These are phyloP conservation scores for Amanita muscaria DNA, from an alignment of 768 basidiomycete genomes.

Conservation along the genomic window DNA sequence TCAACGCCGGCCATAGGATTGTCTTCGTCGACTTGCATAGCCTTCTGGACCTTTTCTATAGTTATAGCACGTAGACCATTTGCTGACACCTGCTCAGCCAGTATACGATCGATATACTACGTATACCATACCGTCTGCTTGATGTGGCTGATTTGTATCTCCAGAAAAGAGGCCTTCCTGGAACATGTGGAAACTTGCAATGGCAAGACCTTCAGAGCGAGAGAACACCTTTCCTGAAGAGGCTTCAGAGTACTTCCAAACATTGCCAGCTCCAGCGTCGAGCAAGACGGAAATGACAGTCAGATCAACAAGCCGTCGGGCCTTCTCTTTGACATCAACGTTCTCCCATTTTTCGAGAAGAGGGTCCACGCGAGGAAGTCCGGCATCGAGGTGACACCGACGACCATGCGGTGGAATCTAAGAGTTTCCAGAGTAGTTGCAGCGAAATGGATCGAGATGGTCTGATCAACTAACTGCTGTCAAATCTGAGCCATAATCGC, in stretches of 20 bases:
- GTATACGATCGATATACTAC: neutral
- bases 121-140: constrained; percentile 67
- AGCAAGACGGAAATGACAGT: constrained; percentile 88
- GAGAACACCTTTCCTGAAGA: constrained; percentile 42
- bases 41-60: constrained; percentile 44
- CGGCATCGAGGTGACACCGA: constrained; percentile 82
- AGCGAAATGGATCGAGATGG: neutral
- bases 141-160: constrained; percentile 46
- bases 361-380: constrained; percentile 51
- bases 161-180: constrained; percentile 73
- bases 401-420: constrained; percentile 85
- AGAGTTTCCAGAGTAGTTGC: neutral
- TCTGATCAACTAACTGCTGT: constrained; percentile 36
- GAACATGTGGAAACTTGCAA: constrained; percentile 91
- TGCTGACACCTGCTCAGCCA: constrained; percentile 33
- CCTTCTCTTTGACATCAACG: constrained; percentile 47
- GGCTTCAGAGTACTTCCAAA: constrained; percentile 69
- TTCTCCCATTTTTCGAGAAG: constrained; percentile 50
- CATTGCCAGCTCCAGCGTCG: constrained; percentile 86
- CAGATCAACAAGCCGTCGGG: constrained; percentile 76
- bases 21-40: constrained; percentile 67
- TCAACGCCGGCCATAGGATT: constrained; percentile 91
- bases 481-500: constrained; percentile 73
- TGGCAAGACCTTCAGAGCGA: constrained; percentile 77
- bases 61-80: constrained; percentile 61